phyloP scores from a whole-genome alignment of 176 grass and related monocot genomes.

The Raddia distichophylla region DNA sequence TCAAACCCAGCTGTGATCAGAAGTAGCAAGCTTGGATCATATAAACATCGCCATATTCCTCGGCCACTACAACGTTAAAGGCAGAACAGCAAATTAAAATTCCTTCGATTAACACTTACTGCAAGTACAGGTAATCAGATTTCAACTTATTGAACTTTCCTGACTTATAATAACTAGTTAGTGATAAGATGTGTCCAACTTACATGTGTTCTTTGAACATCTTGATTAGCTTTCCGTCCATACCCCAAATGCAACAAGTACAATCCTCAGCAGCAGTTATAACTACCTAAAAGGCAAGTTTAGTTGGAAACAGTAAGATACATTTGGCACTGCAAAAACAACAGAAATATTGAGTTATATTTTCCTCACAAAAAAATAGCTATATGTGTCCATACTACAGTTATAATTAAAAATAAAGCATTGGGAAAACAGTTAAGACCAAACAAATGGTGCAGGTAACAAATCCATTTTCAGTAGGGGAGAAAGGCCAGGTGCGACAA shows the following conservation, averaged over 20 bases:
- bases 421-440: neutral
- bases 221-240: conserved; percentile 78
- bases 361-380: neutral
- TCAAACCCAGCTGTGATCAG: conserved; percentile 88
- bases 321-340: neutral
- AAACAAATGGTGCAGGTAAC: neutral
- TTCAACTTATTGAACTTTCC: conserved; percentile 11
- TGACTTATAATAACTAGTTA: conserved; percentile 45
- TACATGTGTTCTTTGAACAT: conserved; percentile 92
- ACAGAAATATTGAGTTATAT: neutral
- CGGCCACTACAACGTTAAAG: conserved; percentile 64
- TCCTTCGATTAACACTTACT: neutral
- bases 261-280: conserved; percentile 93
- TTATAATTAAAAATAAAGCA: conserved; percentile 10
- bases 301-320: conserved; percentile 40
- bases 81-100: conserved; percentile 19
- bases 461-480: neutral
- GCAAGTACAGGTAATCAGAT: neutral
- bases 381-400: neutral
- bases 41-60: conserved; percentile 95
- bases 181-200: conserved; percentile 44
- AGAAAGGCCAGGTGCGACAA: neutral
- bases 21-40: conserved; percentile 79
- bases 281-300: conserved; percentile 64
- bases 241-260: conserved; percentile 82